These are phyloP conservation scores for Helotiales sp. DNA, from an alignment of 2,329 filamentous ascomycete species.

Conservation along the genomic window DNA sequence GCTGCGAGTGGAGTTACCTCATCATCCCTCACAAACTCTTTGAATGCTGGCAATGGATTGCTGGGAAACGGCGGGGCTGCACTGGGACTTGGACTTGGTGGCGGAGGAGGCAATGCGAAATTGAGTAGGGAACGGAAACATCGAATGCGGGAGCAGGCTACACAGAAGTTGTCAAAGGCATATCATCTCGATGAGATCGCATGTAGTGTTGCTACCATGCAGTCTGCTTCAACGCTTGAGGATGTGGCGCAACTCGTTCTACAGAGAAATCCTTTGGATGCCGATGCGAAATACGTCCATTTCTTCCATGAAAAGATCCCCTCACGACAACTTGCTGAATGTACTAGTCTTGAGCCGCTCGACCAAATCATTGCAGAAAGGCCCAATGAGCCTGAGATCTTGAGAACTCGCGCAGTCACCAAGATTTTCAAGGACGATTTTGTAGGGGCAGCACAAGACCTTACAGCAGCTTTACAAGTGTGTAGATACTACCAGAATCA, in stretches of 20 bases:
- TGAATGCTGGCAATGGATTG: constrained; percentile 56
- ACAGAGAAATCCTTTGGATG: constrained; percentile 68
- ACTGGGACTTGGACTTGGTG: constrained; percentile 61
- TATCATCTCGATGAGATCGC: constrained; percentile 85
- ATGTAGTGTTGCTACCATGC: constrained; percentile 83
- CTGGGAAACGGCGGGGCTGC: constrained; percentile 54
- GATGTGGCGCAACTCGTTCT: constrained; percentile 76
- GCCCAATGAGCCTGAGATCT: constrained; percentile 67
- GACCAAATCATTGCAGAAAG: constrained; percentile 69
- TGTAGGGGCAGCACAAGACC: constrained; percentile 70
- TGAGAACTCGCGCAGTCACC: constrained; percentile 76
- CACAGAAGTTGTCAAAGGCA: constrained; percentile 75
- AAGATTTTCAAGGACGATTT: constrained; percentile 78
- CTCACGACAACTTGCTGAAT: constrained; percentile 72
- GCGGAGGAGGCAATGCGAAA: constrained; percentile 64
- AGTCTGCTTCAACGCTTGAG: constrained; percentile 76
- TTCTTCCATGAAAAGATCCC: constrained; percentile 93
- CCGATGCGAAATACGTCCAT: constrained; percentile 85
- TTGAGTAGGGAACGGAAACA: constrained; percentile 78
- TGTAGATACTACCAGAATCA: constrained; percentile 43
- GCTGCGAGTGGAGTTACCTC: constrained; percentile 76
- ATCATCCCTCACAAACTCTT: constrained; percentile 62
- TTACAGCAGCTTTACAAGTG: constrained; percentile 68
- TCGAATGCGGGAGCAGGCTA: constrained; percentile 80
- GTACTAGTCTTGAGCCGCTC: constrained; percentile 69